Base-by-base conservation (phyloP, 2,329 filamentous ascomycete genomes). In the Gnomoniopsis sp. region DNA sequence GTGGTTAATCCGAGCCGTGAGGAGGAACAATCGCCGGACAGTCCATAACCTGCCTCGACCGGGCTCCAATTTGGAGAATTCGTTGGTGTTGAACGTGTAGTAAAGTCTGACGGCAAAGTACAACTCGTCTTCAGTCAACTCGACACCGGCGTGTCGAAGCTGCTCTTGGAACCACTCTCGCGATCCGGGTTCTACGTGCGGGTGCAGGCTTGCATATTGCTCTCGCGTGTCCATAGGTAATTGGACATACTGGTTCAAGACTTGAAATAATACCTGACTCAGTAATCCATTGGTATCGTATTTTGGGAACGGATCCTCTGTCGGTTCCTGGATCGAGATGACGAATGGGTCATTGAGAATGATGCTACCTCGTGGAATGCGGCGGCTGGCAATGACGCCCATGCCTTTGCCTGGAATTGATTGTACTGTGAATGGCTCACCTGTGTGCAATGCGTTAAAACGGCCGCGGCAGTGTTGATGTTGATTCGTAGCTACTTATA, bases 331-430 rank as follows among this genome's bases (percentile, higher is more conserved):
- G 11, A 57, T 22, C 2, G 55, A 57, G 3, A 57, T 21, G 19
- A 46, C 55, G 30, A 57, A 57, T n/a, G 55, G 49, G 12, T 57
- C 55, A n/a, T 57, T 49, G 22, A 57, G 55, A 11, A 57, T 34
- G 23, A 57, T 22, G 30, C n/a, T 57, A 43, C 55, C 55, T 3
- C 30, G 30, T 17, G 49, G 26, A 11, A 57, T 57, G n/a, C 49
- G 55, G n/a, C 55, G 49, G 34, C 23, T 49, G 14, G 49, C 55
- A 7, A 53, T 44, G 23, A 50, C 55, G 17, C 55, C 55, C 30
- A 47, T 11, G 17, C 55, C 49, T 49, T 57, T 57, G 19, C 55
- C 55, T 30, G 49, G 55, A 15, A 57, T 49, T 7, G 52, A 21
- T 15, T 44, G 30, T 55, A 58, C 21, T 22, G 34, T 44, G 43